phyloP scores from a whole-genome alignment of 208 protist genomes.

The Trypanosoma grayi region DNA sequence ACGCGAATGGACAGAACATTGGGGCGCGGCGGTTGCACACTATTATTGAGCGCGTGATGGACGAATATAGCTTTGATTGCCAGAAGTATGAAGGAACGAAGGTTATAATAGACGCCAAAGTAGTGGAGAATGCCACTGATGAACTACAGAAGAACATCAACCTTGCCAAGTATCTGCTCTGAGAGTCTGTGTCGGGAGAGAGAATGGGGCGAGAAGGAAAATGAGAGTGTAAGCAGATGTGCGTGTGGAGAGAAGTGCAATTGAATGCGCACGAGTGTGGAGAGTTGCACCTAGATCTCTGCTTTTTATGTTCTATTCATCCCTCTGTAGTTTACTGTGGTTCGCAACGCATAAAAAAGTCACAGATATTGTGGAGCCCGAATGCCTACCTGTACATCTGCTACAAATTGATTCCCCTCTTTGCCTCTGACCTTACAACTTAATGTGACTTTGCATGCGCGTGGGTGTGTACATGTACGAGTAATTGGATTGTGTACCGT shows the following conservation, averaged over 20 bases:
- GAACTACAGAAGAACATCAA: conserved; percentile 87
- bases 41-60: conserved; percentile 94
- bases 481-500: not conserved
- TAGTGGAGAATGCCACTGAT: conserved; percentile 68
- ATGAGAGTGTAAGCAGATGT: not conserved
- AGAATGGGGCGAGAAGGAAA: not conserved
- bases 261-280: too few relatives aligned
- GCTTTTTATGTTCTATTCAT: not conserved
- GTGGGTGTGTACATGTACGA: not conserved
- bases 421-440: too few relatives aligned
- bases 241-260: too few relatives aligned
- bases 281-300: too few relatives aligned
- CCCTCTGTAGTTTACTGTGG: conserved; percentile 4
- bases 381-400: too few relatives aligned
- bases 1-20: conserved; percentile 96
- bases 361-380: too few relatives aligned
- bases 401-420: too few relatives aligned
- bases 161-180: conserved; percentile 90
- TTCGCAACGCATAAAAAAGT: too few relatives aligned
- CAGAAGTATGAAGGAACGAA: conserved; percentile 80
- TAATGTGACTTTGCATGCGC: too few relatives aligned
- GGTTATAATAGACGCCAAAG: conserved; percentile 60
- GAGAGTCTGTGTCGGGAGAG: conserved; percentile 6
- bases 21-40: conserved; percentile 96
- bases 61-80: conserved; percentile 93